phyloP scores from a whole-genome alignment of 192 early-diverging fungal genomes.

The Coemansia sp. region DNA sequence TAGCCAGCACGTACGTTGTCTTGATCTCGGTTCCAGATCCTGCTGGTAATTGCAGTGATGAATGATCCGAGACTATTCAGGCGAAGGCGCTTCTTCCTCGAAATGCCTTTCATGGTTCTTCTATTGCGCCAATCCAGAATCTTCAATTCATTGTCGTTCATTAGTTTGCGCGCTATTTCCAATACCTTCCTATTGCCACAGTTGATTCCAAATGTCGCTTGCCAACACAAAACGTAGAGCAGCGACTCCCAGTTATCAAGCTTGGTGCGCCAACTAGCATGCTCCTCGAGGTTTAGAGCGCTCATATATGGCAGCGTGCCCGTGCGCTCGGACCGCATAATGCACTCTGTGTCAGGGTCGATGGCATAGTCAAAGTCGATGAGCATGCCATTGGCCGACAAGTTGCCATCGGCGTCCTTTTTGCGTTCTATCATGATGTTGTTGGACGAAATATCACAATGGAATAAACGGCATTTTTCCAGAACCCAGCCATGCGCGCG shows the following conservation, averaged over 20 bases:
- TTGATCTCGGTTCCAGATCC: too few species aligned
- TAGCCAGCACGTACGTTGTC: too few species aligned
- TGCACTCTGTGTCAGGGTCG: neutral
- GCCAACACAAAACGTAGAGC: slow-evolving; percentile 13
- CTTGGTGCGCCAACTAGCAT: neutral
- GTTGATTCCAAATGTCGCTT: slow-evolving; percentile 7
- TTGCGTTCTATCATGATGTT: slow-evolving; percentile 10
- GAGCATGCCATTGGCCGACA: slow-evolving; percentile 8
- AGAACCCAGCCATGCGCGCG: slow-evolving; percentile 2
- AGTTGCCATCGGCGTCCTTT: neutral
- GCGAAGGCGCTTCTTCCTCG: too few species aligned
- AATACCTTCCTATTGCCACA: too few species aligned
- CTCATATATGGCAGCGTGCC: slow-evolving; percentile 23
- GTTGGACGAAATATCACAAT: slow-evolving; percentile 15
- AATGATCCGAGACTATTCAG: too few species aligned
- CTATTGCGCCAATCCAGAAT: too few species aligned
- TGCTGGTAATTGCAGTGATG: too few species aligned
- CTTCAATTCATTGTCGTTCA: too few species aligned
- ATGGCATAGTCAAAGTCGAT: slow-evolving; percentile 31
- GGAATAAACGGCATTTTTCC: slow-evolving; percentile 5
- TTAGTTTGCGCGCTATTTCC: too few species aligned
- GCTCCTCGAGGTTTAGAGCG: neutral
- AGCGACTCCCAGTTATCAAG: slow-evolving; percentile 15
- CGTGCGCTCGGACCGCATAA: neutral
- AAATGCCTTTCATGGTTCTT: too few species aligned